phyloP scores from a whole-genome alignment of 306 rosid species.

The Medicago arabica region DNA sequence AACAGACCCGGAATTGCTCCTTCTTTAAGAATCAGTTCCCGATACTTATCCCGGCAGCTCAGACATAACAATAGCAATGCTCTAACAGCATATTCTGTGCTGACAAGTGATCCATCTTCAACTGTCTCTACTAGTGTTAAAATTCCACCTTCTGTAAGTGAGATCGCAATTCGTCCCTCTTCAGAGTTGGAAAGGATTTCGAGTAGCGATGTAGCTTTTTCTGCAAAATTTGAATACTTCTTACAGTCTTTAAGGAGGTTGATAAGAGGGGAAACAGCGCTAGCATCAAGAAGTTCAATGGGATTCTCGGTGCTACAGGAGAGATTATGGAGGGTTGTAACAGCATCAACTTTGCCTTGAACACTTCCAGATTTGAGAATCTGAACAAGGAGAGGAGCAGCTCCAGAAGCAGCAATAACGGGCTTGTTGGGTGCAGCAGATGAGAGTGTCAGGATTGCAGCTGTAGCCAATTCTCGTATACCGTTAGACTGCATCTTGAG shows the following conservation, averaged over 20 bases:
- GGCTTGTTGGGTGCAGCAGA: conserved; percentile 82
- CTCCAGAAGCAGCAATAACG: conserved; percentile 76
- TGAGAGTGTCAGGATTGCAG: conserved; percentile 84
- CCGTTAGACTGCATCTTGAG: conserved; percentile 68
- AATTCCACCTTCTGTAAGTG: conserved; percentile 72
- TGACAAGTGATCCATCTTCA: conserved; percentile 85
- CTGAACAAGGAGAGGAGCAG: conserved; percentile 82
- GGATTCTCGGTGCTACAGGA: conserved; percentile 62
- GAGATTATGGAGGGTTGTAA: conserved; percentile 80
- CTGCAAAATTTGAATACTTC: conserved; percentile 87
- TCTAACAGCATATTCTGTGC: conserved; percentile 89
- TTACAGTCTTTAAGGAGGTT: conserved; percentile 89
- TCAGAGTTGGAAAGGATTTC: conserved; percentile 74
- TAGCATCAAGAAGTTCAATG: conserved; percentile 65
- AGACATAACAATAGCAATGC: conserved; percentile 67
- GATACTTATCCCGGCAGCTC: conserved; percentile 80
- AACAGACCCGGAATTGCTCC: conserved; percentile 93
- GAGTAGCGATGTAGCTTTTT: conserved; percentile 76
- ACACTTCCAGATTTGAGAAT: conserved; percentile 82
- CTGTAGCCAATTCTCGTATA: conserved; percentile 80
- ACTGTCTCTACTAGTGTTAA: conserved; percentile 81
- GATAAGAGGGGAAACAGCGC: conserved; percentile 79
- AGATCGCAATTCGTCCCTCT: conserved; percentile 72
- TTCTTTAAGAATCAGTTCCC: conserved; percentile 80
- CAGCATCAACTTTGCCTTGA: conserved; percentile 89